Base-by-base conservation (phyloP, 164 flowering plant genomes). In the Dillenia suffruticosa region DNA sequence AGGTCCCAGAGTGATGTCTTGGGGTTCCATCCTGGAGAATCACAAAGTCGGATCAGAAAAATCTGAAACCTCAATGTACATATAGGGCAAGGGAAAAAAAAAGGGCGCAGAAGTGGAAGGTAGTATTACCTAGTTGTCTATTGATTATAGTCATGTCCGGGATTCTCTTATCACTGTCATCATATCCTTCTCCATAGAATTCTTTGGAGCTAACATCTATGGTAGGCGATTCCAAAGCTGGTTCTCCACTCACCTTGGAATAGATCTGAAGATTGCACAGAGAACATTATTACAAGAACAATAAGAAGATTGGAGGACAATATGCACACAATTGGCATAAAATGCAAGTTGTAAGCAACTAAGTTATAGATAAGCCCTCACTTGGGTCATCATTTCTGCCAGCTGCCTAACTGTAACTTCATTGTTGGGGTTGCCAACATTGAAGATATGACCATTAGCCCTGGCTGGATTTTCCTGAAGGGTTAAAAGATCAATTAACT, bases 131-230 rank as follows among this genome's bases (percentile, higher is more conserved):
- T 45, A 91, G 95, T 62, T 94, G 99, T 63, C 57, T 78, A 56
- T 91, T 91, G 71, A 89, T 91, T 26, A 94, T 89, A 67, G 97
- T 91, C 99, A 94, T 94, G 81, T 90, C 97, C 7, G 95, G 97
- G 66, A 90, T 88, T 64, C 95, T 78, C 66, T 84, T 90, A 65
- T 90, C 99, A 76, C 96, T 94, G 67, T 91, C 99, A 78, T 94
- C 99, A 46, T 94, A 94, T 45, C 97, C 99, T 73, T 80, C 99
- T 19, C 97, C 99, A 62, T 94, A 94, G 50, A 94, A 94, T 74
- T 89, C 99, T 65, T 91, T 82, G 49, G 99, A 94, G 78, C 92
- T 88, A 12, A 94, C 82, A 74, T 94, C 97, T 47, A 91, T 46
- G 2, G 99, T 94, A 8, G 99, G 97, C 4, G 46, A 49, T 50